These are phyloP conservation scores for Xylaria sp. DNA, from an alignment of 2,329 filamentous ascomycete species.

Conservation along the genomic window DNA sequence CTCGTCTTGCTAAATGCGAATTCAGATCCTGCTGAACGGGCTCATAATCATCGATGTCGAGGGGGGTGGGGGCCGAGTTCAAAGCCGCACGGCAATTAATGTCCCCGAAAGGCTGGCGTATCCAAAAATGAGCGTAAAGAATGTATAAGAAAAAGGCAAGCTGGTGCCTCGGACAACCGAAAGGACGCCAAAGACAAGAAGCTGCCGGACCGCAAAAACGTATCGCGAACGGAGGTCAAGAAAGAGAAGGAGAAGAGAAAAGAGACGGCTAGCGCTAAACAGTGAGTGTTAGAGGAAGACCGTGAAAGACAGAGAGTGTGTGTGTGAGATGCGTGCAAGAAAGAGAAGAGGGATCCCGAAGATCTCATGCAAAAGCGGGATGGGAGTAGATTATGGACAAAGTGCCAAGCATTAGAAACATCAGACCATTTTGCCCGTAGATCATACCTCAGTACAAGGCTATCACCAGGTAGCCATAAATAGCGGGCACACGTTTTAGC, in stretches of 20 bases:
- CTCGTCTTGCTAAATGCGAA: conserved; percentile 37
- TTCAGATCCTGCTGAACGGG: conserved; percentile 64
- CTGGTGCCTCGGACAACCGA: conserved; percentile 44
- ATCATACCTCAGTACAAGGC: conserved; percentile 52
- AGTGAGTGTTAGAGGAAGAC: conserved; percentile 28
- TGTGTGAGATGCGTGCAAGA: conserved; percentile 28
- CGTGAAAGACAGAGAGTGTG: neutral
- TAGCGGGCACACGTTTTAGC: conserved; percentile 14
- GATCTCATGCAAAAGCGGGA: conserved; percentile 38
- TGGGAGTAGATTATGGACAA: conserved; percentile 38
- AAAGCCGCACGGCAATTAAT: conserved; percentile 9
- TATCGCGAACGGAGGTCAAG: conserved; percentile 37
- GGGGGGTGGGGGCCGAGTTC: neutral
- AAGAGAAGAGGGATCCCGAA: conserved; percentile 36
- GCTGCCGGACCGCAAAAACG: conserved; percentile 46
- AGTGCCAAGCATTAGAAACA: conserved; percentile 45
- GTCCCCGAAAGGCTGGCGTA: neutral
- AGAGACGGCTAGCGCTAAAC: conserved; percentile 27
- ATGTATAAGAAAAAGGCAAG: conserved; percentile 37
- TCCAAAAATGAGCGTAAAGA: conserved; percentile 33
- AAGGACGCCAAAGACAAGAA: conserved; percentile 35
- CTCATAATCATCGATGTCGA: conserved; percentile 40
- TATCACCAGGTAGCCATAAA: conserved; percentile 40
- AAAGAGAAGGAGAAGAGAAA: conserved; percentile 28
- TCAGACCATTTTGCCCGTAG: conserved; percentile 47